Evolutionary conservation across 202 grass and related monocot genomes (phyloP), one percentile per base, ranked within the genome.

Genomic region (Alloteropsis angusta): DNA sequence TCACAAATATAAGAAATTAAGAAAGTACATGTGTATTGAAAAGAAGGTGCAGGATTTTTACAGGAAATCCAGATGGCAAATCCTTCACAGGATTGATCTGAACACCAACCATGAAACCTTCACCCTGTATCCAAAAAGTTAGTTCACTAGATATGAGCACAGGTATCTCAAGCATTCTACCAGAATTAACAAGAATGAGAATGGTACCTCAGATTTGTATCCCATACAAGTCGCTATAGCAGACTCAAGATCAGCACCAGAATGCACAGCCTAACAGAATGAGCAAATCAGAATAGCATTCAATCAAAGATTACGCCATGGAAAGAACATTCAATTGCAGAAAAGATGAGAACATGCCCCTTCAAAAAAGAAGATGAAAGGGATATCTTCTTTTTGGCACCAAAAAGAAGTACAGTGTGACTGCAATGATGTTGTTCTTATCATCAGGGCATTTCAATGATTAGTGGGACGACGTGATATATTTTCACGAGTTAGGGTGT

Each of bases 21-120:
- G 56, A 62, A 79, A 83, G 41, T 14, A 74, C 16, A 58, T 59
- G 5, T 76, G 45, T 30, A 30, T 48, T 68, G 34, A 53, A 84
- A 86, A 81, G 12, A 79, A 60, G 65, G 42, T 54, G 37, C 52
- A 67, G 52, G 65, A 76, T 74, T 78, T 82, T 92, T 97, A 99
- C 96, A 91, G 86, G 85, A 93, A 95, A 94, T 77, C 84, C 92
- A 91, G 96, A 93, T 88, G 96, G 92, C 56, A 99, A 89, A 55
- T 86, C 92, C 81, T 88, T 86, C 71, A 99, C 81, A 37, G 96
- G 96, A 83, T 99, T 93, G 76, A 95, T 93, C 80, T 87, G 66
- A 85, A 99, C 90, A 68, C 96, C 96, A 86, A 99, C 96, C 96
- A 99, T 99, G 82, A 99, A 99, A 79, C 96, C 96, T 95, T 98